Percentiles rank a stretch among this genome's conserved stretches.
Conservation (phyloP, 2,329 filamentous ascomycete genomes). For the Delphinella strobiligena region DNA sequence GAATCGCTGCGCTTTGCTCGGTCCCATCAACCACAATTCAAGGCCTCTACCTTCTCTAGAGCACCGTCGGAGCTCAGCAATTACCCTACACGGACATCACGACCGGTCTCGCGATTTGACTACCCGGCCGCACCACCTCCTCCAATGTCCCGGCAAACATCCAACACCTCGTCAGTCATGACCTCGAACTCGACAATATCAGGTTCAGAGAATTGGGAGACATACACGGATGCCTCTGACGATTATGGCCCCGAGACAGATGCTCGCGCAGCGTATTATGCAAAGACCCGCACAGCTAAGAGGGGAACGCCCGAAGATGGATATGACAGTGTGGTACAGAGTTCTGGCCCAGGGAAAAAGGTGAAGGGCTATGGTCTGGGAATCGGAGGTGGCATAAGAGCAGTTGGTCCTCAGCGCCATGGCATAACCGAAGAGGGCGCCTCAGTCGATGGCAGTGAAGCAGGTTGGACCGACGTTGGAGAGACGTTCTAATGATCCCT, state of each 20-base stretch:
- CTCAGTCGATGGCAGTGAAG: conserved; percentile 20
- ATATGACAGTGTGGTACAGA: conserved; percentile 16
- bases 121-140: conserved; percentile 18
- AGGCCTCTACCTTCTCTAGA: too few species aligned
- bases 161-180: conserved; percentile 22
- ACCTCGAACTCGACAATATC: conserved; percentile 19
- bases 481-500: conserved; percentile 22
- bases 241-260: conserved; percentile 48
- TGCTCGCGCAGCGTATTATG: conserved; percentile 65
- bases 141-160: conserved; percentile 16
- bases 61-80: not conserved
- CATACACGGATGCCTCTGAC: conserved; percentile 58
- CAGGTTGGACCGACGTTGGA: conserved; percentile 24
- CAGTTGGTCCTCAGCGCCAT: conserved; percentile 14
- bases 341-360: conserved; percentile 20
- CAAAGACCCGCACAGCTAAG: conserved; percentile 53
- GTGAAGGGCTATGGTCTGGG: conserved; percentile 11
- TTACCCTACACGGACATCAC: conserved; percentile 1
- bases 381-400: conserved; percentile 13
- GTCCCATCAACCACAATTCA: not conserved
- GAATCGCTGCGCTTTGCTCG: conserved; percentile 13
- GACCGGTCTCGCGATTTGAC: conserved; percentile 11
- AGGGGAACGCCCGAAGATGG: conserved; percentile 36
- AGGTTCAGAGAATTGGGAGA: conserved; percentile 79
- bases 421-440: conserved; percentile 16